A percentile compares a stretch with the other conserved stretches of the same genome.
Conservation (phyloP, 140 eudicot species). For the Flaveria floridana region DNA sequence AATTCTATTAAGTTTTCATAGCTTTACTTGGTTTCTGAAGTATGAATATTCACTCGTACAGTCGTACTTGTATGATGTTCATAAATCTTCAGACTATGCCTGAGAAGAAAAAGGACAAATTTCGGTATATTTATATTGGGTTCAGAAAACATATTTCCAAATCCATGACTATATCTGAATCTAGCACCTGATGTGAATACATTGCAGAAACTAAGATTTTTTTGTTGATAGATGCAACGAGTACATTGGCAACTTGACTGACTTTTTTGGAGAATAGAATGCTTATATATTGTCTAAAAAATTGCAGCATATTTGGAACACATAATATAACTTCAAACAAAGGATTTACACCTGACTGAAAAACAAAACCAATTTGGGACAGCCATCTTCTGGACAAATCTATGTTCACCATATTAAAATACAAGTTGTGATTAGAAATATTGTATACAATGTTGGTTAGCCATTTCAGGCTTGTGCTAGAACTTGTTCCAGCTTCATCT, state of each 20-base stretch:
- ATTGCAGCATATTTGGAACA: not conserved
- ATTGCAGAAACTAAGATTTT: not conserved
- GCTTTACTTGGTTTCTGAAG: not conserved
- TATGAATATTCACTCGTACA: too few species aligned
- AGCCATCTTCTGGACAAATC: too few species aligned
- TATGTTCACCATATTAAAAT: too few species aligned
- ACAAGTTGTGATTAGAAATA: too few species aligned
- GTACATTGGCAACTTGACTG: not conserved
- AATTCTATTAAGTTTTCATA: not conserved
- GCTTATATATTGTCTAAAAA: not conserved
- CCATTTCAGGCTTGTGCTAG: not conserved
- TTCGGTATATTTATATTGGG: not conserved
- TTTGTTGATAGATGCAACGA: not conserved
- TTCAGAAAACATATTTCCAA: constrained; percentile 4
- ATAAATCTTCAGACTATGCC: not conserved
- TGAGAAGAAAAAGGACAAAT: not conserved
- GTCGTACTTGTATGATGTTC: not conserved
- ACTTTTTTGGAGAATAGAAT: not conserved
- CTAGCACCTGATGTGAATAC: not conserved
- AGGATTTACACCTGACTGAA: not conserved
- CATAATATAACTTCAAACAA: not conserved
- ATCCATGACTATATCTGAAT: not conserved
- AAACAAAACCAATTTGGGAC: not conserved
- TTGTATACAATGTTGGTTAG: not conserved
- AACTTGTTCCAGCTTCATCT: not conserved